Base-by-base conservation (phyloP, 768 basidiomycete species). In the Pulveroboletus sp. region DNA sequence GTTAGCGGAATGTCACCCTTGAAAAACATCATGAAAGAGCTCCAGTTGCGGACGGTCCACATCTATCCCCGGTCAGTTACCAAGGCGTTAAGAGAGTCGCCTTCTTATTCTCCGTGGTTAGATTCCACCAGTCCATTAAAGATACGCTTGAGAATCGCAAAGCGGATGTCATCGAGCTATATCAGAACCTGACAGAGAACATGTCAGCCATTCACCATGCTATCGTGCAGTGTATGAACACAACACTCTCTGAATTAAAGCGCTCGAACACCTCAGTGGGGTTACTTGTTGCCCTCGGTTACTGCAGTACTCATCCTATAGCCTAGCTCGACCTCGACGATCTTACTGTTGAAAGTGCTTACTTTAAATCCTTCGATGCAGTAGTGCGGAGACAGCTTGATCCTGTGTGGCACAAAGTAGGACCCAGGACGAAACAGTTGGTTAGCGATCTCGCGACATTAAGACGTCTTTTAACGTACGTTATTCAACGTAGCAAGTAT, bases 381-480 rank as follows among this genome's bases (percentile, higher is more conserved):
- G 77, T 95, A 43, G 93, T 97, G 3, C 82, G 94, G 4, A 80
- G 82, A 30, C 92, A 94, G 60, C 79, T 98, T 8, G 92, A 96
- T 66, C 78, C 93, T 0, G 86, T 96, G 7, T 98, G 96, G 95
- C 93, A 98, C 68, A 91, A 93, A 69, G 94, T 95, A 26, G 93
- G 93, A 0, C 84, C 90, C 1, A 86, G 81, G 53, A 98, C 94
- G 5, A 93, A 90, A 58, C 90, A 93, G 53, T 80, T 98, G 10
- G 92, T 97, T 8, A 80, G 76, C 44, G 95, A 98, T 64, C 79
- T 99, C 15, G 83, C 87, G 0, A 86, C 84, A 2, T 76, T 99
- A 1, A 78, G 96, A 1, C 82, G 85, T 39, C 78, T 98, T 5
- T 80, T 97, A 38, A 76, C 76, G 89, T 93, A 59, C 53, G 86